phyloP scores from a whole-genome alignment of 768 basidiomycete genomes.

The Boletus reticulatus region DNA sequence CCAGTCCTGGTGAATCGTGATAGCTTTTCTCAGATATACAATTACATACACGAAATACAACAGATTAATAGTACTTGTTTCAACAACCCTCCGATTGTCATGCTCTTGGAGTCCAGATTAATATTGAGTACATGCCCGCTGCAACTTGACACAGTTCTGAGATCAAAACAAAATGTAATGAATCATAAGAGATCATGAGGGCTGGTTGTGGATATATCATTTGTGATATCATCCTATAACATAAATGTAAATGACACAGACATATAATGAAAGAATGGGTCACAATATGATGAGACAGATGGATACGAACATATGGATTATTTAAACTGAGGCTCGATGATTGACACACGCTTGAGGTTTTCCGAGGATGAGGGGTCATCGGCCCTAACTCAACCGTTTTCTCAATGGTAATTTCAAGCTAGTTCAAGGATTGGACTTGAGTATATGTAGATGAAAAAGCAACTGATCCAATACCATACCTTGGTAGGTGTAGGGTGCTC shows the following conservation, averaged over 20 bases:
- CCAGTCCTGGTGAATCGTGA: too few relatives aligned
- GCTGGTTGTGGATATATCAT: too few relatives aligned
- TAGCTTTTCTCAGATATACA: too few relatives aligned
- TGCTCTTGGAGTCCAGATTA: too few relatives aligned
- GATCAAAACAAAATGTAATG: too few relatives aligned
- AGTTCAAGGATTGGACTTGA: neutral
- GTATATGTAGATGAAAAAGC: neutral
- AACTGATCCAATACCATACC: constrained; percentile 7
- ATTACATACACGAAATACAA: too few relatives aligned
- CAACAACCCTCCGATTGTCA: too few relatives aligned
- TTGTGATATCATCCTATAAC: too few relatives aligned
- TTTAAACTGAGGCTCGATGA: constrained; percentile 2
- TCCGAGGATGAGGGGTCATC: constrained; percentile 8
- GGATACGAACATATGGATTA: neutral
- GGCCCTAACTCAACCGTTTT: constrained; percentile 26
- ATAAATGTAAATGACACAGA: neutral
- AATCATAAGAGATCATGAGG: too few relatives aligned
- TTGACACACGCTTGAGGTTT: constrained; percentile 4
- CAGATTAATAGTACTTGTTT: too few relatives aligned
- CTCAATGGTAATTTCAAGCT: constrained; percentile 31
- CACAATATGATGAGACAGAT: neutral
- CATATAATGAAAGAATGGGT: neutral
- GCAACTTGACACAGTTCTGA: too few relatives aligned
- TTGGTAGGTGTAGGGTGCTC: constrained; percentile 12
- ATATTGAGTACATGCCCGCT: too few relatives aligned